Evolutionary conservation across 2,329 filamentous ascomycete species (phyloP), one percentile per base, ranked within the genome.

Genomic region (Penicillium vulpinum): DNA sequence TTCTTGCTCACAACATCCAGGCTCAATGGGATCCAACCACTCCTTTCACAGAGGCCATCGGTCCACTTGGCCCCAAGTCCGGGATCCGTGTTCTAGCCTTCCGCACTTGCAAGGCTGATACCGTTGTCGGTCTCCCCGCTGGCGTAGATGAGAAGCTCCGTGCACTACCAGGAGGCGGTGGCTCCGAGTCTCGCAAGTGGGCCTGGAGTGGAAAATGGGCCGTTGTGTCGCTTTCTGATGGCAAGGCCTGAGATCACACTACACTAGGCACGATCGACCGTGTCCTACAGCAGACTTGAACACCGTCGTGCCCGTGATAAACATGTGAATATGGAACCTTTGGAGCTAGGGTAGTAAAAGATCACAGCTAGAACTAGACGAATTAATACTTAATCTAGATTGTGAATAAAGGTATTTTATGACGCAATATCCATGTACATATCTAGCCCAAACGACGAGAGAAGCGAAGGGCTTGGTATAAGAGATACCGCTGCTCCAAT

Each of bases 171-270:
- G 86, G 89, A 1, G 90, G 89, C 4, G 89, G 87, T 16, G 87
- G 91, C 59, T 83, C 63, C 74, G 88, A 73, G 55, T 83, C 85
- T 24, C 83, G 94, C 54, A 89, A 90, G 73, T 97, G 93, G 93
- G 92, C 91, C 0, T 97, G 92, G 92, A 89, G 85, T 69, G 93
- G 93, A 40, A 97, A 97, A 76, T 97, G 91, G 90, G 93, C 93
- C 6, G 91, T 97, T n/a, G 87, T 96, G 5, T 92, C 90, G 29
- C 91, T 92, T 67, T 91, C 83, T 44, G 83, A 88, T 64, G 89
- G 89, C 0, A 89, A 89, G 72, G 66, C 59, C 18, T 71, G 62
- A 63, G n/a, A 26, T 29, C 11, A 4, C 6, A 36, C n/a, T 13
- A 4, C 6, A 36, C n/a, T 13, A 24, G n/a, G 3, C 28, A 26